phyloP scores from a whole-genome alignment of 2,329 filamentous ascomycete genomes.

The Sarocladium oryzae region DNA sequence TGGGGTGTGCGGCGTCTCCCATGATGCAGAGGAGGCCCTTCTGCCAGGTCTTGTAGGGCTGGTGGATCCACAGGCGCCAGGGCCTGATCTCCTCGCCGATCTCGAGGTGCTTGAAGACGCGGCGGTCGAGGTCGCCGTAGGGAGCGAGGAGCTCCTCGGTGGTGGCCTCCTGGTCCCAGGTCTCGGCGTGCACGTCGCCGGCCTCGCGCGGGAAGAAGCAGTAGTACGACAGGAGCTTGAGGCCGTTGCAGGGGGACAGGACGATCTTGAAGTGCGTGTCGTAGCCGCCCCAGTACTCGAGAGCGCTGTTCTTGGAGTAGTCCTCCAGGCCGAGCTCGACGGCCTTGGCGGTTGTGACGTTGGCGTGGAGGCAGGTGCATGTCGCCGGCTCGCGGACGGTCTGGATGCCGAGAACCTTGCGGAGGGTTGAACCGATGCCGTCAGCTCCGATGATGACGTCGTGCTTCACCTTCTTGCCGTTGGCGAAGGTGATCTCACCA shows the following conservation, averaged over 20 bases:
- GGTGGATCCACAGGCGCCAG: neutral
- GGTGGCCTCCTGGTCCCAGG: constrained; percentile 43
- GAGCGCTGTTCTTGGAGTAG: constrained; percentile 51
- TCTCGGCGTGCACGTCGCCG: constrained; percentile 49
- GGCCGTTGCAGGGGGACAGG: constrained; percentile 55
- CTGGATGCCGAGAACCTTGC: constrained; percentile 54
- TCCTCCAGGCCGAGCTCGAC: constrained; percentile 54
- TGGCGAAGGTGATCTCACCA: constrained; percentile 44
- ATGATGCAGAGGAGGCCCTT: constrained; percentile 16
- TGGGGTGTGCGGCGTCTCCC: constrained; percentile 20
- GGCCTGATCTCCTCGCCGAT: neutral
- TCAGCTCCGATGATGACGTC: constrained; percentile 61
- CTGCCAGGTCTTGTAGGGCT: neutral
- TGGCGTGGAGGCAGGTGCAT: constrained; percentile 57
- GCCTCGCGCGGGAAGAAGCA: constrained; percentile 56
- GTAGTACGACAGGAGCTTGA: constrained; percentile 54
- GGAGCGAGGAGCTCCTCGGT: constrained; percentile 34
- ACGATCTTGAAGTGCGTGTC: constrained; percentile 54
- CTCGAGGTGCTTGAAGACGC: neutral
- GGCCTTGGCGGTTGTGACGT: constrained; percentile 54
- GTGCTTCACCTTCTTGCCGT: constrained; percentile 42
- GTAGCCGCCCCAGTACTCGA: constrained; percentile 66
- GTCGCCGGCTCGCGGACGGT: constrained; percentile 53
- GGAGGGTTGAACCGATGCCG: constrained; percentile 59
- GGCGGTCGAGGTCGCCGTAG: neutral